Evolutionary conservation across 805 yeast genomes (phyloP), one percentile per base, ranked within the genome.

Genomic region (Suhomyces tanzawaensis): DNA sequence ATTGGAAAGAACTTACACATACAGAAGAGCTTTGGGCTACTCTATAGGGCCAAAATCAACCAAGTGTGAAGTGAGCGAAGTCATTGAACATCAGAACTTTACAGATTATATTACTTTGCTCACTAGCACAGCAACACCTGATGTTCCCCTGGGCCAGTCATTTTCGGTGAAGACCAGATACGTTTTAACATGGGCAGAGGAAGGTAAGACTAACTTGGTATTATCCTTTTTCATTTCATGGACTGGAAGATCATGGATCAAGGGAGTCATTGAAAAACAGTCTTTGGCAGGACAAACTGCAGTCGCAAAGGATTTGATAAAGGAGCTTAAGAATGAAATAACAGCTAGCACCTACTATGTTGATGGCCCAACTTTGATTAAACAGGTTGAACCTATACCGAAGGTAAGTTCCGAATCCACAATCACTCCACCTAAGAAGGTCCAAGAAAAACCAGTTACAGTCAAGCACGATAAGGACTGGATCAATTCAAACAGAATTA

Each of bases 41-140:
- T 74, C 86, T 0, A 78, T 85, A 39, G 93, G 91, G 0, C 93
- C 93, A 5, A 83, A 82, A 48, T 84, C 83, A 48, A 84, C 95
- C 0, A 63, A 62, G 41, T 84, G 91, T 64, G 56, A 68, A 13
- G 81, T 85, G 32, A 67, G 71, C 4, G 95, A 85, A 51, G 69
- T 69, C 2, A 52, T 84, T 13, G 77, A 79, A 21, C 66, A 72
- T 29, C 64, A 54, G 38, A 81, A 83, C 49, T 66, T 75, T 14
- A 66, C 72, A 5, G 62, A 66, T 18, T 62, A 56, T 40, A 66
- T 79, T 16, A 64, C 69, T 21, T 76, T 80, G 2, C 67, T 72
- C 3, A 85, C 82, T 46, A 56, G 67, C 1, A 79, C 89, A 0
- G 74, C 71, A 34, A 81, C 88, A 0, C 95, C 93, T 0, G 93